Evolutionary conservation across 768 basidiomycete species (phyloP).

Genomic region (Serendipita sp.): DNA sequence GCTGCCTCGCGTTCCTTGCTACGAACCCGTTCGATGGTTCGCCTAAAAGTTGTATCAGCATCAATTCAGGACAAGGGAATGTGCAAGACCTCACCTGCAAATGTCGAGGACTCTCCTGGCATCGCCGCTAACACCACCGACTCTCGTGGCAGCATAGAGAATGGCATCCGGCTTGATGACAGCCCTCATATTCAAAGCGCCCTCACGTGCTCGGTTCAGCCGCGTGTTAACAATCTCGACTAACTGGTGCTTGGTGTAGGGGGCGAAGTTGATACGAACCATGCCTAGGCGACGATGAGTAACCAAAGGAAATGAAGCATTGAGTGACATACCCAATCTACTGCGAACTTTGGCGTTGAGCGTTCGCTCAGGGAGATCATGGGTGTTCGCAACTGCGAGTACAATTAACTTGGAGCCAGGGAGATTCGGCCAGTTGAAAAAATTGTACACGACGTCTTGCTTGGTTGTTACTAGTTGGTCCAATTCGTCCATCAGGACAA

Average conservation of each 20-base stretch:
- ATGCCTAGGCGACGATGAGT: slow-evolving; percentile 40
- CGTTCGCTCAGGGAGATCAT: slow-evolving; percentile 91
- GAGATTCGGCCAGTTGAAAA: slow-evolving; percentile 98
- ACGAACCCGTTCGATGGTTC: slow-evolving; percentile 69
- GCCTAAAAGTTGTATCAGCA: slow-evolving; percentile 36
- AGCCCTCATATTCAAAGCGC: slow-evolving; percentile 29
- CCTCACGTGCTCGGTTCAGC: slow-evolving; percentile 40
- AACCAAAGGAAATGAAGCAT: background rate
- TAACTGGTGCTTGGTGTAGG: slow-evolving; percentile 67
- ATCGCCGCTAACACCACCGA: slow-evolving; percentile 78
- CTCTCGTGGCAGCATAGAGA: slow-evolving; percentile 68
- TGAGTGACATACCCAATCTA: slow-evolving; percentile 51
- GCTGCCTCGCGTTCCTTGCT: slow-evolving; percentile 34
- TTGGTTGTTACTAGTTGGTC: slow-evolving; percentile 93
- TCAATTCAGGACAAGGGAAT: too few relatives aligned
- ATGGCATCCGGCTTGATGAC: slow-evolving; percentile 55
- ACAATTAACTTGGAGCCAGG: slow-evolving; percentile 80
- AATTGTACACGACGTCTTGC: slow-evolving; percentile 98
- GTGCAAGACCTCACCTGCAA: slow-evolving; percentile 60
- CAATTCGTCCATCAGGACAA: slow-evolving; percentile 96
- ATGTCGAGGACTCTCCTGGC: slow-evolving; percentile 87
- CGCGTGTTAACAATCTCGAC: slow-evolving; percentile 78
- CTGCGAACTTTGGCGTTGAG: slow-evolving; percentile 87
- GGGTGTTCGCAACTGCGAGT: slow-evolving; percentile 93
- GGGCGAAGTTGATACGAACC: slow-evolving; percentile 82